phyloP scores from a whole-genome alignment of 139 green algal species.

The Tetradesmus lagerheimii region DNA sequence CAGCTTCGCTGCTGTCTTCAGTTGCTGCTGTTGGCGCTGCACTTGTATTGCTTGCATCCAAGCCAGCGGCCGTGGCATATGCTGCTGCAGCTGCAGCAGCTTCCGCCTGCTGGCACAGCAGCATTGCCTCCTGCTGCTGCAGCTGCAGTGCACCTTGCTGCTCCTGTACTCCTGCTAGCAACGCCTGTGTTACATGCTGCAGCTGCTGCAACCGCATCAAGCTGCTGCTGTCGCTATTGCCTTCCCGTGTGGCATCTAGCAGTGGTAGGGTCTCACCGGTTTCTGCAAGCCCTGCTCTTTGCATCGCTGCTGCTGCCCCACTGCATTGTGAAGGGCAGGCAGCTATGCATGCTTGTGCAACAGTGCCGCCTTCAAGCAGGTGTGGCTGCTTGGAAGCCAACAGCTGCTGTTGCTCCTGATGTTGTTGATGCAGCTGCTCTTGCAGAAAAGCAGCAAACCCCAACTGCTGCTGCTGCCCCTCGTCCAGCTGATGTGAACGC shows the following conservation, averaged over 20 bases:
- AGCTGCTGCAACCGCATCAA: neutral
- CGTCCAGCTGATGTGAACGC: neutral
- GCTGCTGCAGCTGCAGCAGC: neutral
- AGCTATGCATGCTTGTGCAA: neutral
- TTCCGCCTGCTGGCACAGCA: neutral
- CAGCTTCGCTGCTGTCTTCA: neutral
- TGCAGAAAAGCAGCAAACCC: neutral
- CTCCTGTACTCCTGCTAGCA: neutral
- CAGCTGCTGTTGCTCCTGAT: neutral
- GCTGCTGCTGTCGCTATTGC: neutral
- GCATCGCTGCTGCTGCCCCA: neutral
- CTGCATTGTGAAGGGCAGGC: neutral
- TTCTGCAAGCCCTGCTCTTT: neutral
- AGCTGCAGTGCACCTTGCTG: neutral
- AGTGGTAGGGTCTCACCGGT: neutral
- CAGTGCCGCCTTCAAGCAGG: neutral
- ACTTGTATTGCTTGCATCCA: too few relatives aligned
- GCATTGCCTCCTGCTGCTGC: neutral
- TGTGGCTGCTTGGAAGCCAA: slow-evolving; percentile 6
- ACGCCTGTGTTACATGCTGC: neutral
- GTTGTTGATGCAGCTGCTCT: neutral
- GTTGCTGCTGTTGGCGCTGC: too few relatives aligned
- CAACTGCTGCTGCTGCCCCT: neutral
- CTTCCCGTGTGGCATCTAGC: neutral
- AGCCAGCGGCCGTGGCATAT: neutral